Base-by-base conservation (phyloP, 176 grass and related monocot genomes). In the Oryza punctata region DNA sequence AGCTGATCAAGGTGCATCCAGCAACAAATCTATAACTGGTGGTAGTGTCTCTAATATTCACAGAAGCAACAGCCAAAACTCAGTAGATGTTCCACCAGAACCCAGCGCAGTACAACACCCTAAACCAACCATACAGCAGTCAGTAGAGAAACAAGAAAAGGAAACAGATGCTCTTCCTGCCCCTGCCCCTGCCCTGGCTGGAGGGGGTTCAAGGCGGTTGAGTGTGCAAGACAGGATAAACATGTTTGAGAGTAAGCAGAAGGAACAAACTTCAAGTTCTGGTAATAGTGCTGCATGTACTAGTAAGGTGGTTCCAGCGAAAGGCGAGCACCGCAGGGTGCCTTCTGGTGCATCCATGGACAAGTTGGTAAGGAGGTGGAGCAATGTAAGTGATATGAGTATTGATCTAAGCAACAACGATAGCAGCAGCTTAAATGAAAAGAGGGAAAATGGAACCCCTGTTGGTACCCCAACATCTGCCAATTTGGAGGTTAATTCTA, bases 221-320 rank as follows among this genome's bases (percentile, higher is more conserved):
- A 99, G 96, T 78, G 96, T 99, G 80, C 90, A 99, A 88, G 96
- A 99, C 67, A 88, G 96, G 65, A 99, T 99, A 85, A 99, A 38
- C 81, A 86, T 99, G 88, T 99, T 99, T 87, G 96, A 99, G 77
- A 91, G 69, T 67, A 91, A 95, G 70, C 90, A 90, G 72, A 92
- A 94, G 81, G 93, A 96, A 25, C 96, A 92, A 72, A 75, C 93
- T 70, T 84, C 89, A 85, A 98, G 21, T 90, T 94, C 93, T 79
- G 77, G 75, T 85, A 89, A 88, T 85, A 90, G 49, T 61, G 78
- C 83, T 43, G 81, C 52, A 78, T 90, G 33, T 82, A 77, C 85
- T 78, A 84, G 74, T 86, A 92, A 59, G 82, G 88, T 89, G 24
- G 84, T 93, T 84, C 74, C 86, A 28, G 79, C 45, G 69, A 97